These are phyloP conservation scores for Tephrocybe rancida DNA, from an alignment of 768 basidiomycete genomes.

Conservation along the genomic window DNA sequence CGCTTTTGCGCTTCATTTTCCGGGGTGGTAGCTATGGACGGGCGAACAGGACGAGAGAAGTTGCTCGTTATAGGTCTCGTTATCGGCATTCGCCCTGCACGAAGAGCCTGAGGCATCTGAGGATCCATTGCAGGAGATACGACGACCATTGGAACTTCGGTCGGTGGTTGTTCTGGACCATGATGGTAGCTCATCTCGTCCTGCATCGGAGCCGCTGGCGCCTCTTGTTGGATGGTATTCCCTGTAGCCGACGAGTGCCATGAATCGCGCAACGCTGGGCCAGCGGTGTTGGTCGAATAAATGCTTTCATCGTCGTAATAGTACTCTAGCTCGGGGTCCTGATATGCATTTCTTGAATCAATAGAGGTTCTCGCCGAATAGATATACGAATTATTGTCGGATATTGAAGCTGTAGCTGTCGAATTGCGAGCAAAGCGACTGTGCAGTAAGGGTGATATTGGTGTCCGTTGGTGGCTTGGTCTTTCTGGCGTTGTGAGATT, in stretches of 20 bases:
- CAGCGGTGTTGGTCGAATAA: conserved; percentile 34
- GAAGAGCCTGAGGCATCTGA: conserved; percentile 18
- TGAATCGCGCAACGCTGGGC: conserved; percentile 38
- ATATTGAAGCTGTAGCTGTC: conserved; percentile 39
- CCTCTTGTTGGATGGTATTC: conserved; percentile 7
- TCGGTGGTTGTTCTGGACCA: conserved; percentile 8
- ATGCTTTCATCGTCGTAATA: conserved; percentile 44
- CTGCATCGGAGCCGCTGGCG: neutral
- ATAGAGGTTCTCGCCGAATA: conserved; percentile 25
- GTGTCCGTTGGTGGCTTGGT: conserved; percentile 18
- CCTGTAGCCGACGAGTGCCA: conserved; percentile 36
- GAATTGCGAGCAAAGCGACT: conserved; percentile 47
- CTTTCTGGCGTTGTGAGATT: conserved; percentile 8
- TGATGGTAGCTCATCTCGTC: conserved; percentile 2
- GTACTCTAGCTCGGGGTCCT: conserved; percentile 30
- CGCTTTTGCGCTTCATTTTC: conserved; percentile 47
- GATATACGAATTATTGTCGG: conserved; percentile 38
- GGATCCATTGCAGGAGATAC: conserved; percentile 46
- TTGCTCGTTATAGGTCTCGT: conserved; percentile 50
- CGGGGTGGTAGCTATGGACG: conserved; percentile 33
- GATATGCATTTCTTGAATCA: conserved; percentile 31
- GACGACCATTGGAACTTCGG: conserved; percentile 53
- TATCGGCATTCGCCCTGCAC: conserved; percentile 43
- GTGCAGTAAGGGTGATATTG: conserved; percentile 48
- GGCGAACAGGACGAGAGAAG: conserved; percentile 66